Base-by-base conservation (phyloP, 2,329 filamentous ascomycete genomes). In the Blastomyces parvus region DNA sequence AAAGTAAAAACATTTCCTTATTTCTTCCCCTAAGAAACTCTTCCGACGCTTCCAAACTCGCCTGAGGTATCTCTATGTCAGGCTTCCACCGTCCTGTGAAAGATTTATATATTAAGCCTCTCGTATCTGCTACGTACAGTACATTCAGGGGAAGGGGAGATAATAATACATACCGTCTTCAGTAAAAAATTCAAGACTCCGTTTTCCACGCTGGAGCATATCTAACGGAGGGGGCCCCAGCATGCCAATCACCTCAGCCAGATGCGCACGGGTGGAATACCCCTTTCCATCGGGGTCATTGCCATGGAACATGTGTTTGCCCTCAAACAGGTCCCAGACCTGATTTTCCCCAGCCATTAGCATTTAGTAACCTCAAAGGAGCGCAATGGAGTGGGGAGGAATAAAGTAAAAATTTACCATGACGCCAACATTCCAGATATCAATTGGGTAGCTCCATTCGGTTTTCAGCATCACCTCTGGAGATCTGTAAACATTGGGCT, bases 361-460 rank as follows among this genome's bases (percentile, higher is more conserved):
- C 5, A 30, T 30, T n/a, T n/a, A 61, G n/a, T 13, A 61, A 44
- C 36, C 36, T 42, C 38, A 38, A 64, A 42, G 50, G 40, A 62
- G 42, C 11, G 5, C 1, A 4, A 61, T 60, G 22, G 14, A 60
- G 58, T 42, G 38, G 22, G 48, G 55, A 50, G 19, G 52, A 14
- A 44, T 1, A 50, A 1, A 64, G 52, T 0, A 50, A 62, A 22
- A 63, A 56, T 75, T 71, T 70, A 81, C 80, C 79, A 83, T 77
- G 59, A 74, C 75, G 0, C 79, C 81, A 2, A 76, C 71, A 63
- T 80, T 82, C 81, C 81, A 84, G 60, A 83, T 80, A 68, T 83
- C 81, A 33, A 82, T 70, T 13, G 73, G 67, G 61, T 79, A 80
- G 1, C 69, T 72, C 80, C 80, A 83, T 0, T 75, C 70, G 0